These are phyloP conservation scores for Collybiopsis luxurians DNA, from an alignment of 768 basidiomycete genomes.

Conservation along the genomic window DNA sequence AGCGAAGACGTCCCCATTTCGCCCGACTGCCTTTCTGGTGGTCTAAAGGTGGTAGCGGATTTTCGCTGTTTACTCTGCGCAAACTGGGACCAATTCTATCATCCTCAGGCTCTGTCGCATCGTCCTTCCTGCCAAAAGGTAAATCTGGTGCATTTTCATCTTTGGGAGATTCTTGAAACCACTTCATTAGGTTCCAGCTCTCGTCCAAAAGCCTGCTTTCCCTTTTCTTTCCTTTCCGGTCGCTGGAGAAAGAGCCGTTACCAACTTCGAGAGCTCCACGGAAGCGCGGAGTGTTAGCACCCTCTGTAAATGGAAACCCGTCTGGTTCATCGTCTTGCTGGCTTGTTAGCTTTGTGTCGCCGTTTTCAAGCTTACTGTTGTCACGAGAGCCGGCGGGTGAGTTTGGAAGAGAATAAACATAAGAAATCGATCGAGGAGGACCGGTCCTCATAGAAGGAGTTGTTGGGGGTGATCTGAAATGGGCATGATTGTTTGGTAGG, in stretches of 20 bases:
- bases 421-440: constrained; percentile 71
- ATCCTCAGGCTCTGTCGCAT: constrained; percentile 8
- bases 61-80: constrained; percentile 1
- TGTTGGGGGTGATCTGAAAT: constrained; percentile 26
- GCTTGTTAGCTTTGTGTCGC: constrained; percentile 26
- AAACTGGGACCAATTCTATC: constrained; percentile 6
- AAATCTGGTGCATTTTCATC: constrained; percentile 39
- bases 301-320: constrained; percentile 30
- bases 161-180: constrained; percentile 51
- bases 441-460: constrained; percentile 70
- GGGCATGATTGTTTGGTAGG: background rate
- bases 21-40: constrained; percentile 24
- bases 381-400: constrained; percentile 31
- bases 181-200: constrained; percentile 50
- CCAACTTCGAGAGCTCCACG: constrained; percentile 59
- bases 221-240: constrained; percentile 48
- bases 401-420: constrained; percentile 51
- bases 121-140: constrained; percentile 22
- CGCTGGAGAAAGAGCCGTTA: constrained; percentile 36
- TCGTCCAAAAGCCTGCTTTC: constrained; percentile 48
- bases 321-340: constrained; percentile 31
- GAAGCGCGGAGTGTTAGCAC: constrained; percentile 36
- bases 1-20: constrained; percentile 65
- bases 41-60: constrained; percentile 19
- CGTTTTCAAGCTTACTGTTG: constrained; percentile 24